Evolutionary conservation across 306 rosid genomes (phyloP), one percentile per base, ranked within the genome.

Genomic region (Canavalia gladiata): DNA sequence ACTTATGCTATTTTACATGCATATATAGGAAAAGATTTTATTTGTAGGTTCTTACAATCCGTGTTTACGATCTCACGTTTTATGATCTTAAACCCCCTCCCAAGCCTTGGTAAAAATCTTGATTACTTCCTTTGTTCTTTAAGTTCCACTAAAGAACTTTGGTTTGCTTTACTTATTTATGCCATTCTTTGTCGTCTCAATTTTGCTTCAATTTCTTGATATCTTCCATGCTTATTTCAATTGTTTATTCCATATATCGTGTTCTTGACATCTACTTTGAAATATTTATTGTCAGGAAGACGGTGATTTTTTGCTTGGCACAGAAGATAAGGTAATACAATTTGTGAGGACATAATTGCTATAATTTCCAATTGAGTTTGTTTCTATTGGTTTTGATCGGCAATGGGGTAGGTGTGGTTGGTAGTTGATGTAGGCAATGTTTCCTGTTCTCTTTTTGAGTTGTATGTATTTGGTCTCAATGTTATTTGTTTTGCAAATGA

Each of bases 321-420:
- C 90, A 9, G 98, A 95, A 78, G 98, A 93, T 72, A 91, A 91
- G 94, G 99, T 95, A 80, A 79, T 66, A 76, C 62, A 54, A 71
- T 37, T 10, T 65, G 9, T 35, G 33, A 56, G 54, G 72, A 29
- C 43, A 18, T 74, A 76, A 43, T 52, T 67, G 7, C 70, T 69
- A 66, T 79, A 18, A 47, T 72, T 69, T 78, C 63, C 33, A 28
- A 49, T 83, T 37, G 41, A 39, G 80, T 81, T 68, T 59, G 45
- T 64, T 57, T 75, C 46, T 35, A 28, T 75, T 55, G 75, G 8
- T 75, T 39, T 82, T 41, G 84, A 51, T 51, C 58, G 18, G 51
- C 67, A 68, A n/a, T 74, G 68, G 30, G 69, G 71, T 65, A 56
- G 72, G 56, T 67, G 25, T 33, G 18, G 30, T 13, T 75, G 79